These are phyloP conservation scores for Backusella westeae DNA, from an alignment of 192 early-diverging fungal genomes.

Conservation along the genomic window DNA sequence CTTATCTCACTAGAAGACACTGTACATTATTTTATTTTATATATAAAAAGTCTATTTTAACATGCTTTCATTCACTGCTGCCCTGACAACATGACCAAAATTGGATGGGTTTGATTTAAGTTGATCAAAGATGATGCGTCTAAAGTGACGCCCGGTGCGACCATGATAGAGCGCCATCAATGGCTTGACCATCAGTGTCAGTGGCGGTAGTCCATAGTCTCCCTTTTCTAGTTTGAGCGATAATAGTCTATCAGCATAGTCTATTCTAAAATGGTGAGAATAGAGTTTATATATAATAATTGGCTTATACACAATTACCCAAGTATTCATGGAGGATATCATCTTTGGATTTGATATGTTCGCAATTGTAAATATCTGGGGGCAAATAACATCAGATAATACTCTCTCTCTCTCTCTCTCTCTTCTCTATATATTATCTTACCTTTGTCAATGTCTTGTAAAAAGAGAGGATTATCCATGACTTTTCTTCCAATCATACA, in stretches of 20 bases:
- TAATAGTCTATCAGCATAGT: constrained; percentile 12
- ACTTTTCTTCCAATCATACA: constrained; percentile 76
- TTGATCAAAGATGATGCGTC: constrained; percentile 29
- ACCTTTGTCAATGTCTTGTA: constrained; percentile 57
- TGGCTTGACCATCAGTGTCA: constrained; percentile 39
- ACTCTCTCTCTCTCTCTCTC: no score
- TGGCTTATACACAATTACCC: constrained; percentile 13
- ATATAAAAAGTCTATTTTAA: neutral
- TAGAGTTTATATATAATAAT: no score
- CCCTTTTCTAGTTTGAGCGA: neutral
- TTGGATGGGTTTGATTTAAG: neutral
- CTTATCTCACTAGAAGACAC: constrained; percentile 68
- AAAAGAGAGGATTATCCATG: constrained; percentile 65
- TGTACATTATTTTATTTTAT: neutral
- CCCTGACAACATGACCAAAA: constrained; percentile 6
- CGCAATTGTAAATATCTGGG: neutral
- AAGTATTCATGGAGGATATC: constrained; percentile 40
- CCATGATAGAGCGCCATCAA: constrained; percentile 44
- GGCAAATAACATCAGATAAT: neutral
- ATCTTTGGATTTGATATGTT: constrained; percentile 26
- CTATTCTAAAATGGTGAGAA: neutral
- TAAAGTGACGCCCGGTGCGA: constrained; percentile 32
- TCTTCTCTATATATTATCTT: neutral
- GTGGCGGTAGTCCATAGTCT: constrained; percentile 34
- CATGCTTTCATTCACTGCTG: neutral